These are phyloP conservation scores for Serendipita vermifera DNA, from an alignment of 768 basidiomycete species.

Conservation along the genomic window DNA sequence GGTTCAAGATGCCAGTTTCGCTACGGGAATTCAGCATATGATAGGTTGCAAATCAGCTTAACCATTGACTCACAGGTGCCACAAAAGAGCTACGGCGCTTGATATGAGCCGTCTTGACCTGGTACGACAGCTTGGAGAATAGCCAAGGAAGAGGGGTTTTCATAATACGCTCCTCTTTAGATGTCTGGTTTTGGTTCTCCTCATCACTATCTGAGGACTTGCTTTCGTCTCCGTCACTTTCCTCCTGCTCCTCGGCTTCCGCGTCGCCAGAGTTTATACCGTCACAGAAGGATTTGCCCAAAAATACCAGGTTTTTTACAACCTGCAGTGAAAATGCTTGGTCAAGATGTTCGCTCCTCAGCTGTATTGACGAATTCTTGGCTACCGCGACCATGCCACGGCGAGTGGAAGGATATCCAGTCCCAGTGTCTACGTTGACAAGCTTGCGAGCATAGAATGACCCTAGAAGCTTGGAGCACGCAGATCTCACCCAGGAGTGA, in stretches of 20 bases:
- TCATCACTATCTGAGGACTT: constrained; percentile 21
- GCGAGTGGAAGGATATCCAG: constrained; percentile 42
- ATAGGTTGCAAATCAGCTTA: constrained; percentile 2
- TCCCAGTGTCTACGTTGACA: not conserved
- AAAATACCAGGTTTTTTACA: constrained; percentile 85
- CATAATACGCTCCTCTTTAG: constrained; percentile 10
- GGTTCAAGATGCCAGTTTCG: constrained; percentile 75
- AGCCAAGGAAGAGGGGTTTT: constrained; percentile 71
- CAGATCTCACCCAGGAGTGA: constrained; percentile 87
- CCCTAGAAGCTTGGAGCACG: constrained; percentile 64
- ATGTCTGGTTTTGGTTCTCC: constrained; percentile 15
- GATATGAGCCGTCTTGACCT: constrained; percentile 64
- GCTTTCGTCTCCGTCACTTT: constrained; percentile 19
- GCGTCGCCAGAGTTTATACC: constrained; percentile 21
- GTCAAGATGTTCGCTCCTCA: constrained; percentile 71
- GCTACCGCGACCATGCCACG: constrained; percentile 55
- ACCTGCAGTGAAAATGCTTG: constrained; percentile 63
- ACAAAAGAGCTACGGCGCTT: constrained; percentile 37
- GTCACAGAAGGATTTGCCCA: constrained; percentile 71
- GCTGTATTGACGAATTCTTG: constrained; percentile 56
- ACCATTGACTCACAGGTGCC: constrained; percentile 2
- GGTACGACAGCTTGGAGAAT: constrained; percentile 87
- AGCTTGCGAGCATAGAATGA: constrained; percentile 35
- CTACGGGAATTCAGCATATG: constrained; percentile 27
- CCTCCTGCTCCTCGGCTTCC: constrained; percentile 15